Conservation (phyloP, 257 asterid genomes). For the Solanum etuberosum region DNA sequence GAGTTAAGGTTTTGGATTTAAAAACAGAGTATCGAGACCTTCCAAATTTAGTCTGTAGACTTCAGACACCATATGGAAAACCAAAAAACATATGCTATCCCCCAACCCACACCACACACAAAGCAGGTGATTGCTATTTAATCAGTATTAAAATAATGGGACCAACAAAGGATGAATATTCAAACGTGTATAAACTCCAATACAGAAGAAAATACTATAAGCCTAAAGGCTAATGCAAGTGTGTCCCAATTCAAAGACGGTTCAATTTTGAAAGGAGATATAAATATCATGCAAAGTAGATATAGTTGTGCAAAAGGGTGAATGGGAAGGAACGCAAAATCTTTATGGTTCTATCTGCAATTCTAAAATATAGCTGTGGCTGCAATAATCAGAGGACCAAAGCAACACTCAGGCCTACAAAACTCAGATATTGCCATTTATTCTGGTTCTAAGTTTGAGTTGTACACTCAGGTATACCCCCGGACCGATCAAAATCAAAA, state of each 20-base stretch:
- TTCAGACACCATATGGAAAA: no score
- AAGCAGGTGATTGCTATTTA: background rate
- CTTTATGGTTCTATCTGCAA: conserved; percentile 1
- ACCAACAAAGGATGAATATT: background rate
- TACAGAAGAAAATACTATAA: background rate
- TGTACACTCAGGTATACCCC: conserved; percentile 1
- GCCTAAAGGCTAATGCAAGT: background rate
- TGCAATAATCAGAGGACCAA: background rate
- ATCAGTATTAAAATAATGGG: background rate
- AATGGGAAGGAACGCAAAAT: background rate
- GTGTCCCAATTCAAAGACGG: background rate
- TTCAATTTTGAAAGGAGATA: background rate
- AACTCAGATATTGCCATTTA: conserved; percentile 27
- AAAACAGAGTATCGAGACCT: no score
- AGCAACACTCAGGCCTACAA: conserved; percentile 20
- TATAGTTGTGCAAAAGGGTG: background rate
- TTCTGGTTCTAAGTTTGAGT: conserved; percentile 15
- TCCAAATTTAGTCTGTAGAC: no score
- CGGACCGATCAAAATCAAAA: background rate
- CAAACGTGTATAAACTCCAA: background rate
- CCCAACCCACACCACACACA: background rate
- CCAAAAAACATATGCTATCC: background rate
- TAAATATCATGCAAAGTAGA: background rate
- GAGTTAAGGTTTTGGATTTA: no score
- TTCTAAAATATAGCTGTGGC: conserved; percentile 3